Evolutionary conservation across 768 basidiomycete species (phyloP).

Genomic region (Psilocybe subaeruginosa): DNA sequence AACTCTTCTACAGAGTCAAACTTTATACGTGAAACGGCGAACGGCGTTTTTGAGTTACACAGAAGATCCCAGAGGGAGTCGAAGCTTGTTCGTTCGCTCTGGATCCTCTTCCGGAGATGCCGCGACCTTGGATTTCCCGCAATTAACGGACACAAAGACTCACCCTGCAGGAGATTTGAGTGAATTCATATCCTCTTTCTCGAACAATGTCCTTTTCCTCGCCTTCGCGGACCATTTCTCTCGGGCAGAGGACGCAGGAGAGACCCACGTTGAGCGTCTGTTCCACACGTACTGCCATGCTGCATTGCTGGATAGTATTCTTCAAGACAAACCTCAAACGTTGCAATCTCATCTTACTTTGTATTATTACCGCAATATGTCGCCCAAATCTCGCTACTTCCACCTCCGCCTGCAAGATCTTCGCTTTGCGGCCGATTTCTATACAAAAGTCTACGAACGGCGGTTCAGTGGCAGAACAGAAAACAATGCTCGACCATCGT

Average conservation of each 20-base stretch:
- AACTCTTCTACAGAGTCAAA: conserved; percentile 74
- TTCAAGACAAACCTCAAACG: conserved; percentile 87
- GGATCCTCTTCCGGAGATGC: conserved; percentile 85
- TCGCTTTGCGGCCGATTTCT: conserved; percentile 76
- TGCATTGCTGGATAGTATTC: conserved; percentile 79
- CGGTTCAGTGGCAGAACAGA: conserved; percentile 75
- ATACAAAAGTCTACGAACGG: conserved; percentile 72
- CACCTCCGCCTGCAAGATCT: conserved; percentile 74
- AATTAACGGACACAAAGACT: conserved; percentile 63
- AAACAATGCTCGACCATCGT: conserved; percentile 63
- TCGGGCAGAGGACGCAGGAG: conserved; percentile 55
- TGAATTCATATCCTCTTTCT: conserved; percentile 87
- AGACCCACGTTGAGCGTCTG: conserved; percentile 58
- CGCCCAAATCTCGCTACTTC: conserved; percentile 60
- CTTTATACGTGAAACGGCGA: conserved; percentile 89
- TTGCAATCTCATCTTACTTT: conserved; percentile 76
- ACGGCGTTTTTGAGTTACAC: conserved; percentile 93
- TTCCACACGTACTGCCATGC: conserved; percentile 79
- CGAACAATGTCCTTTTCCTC: conserved; percentile 78
- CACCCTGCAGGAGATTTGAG: conserved; percentile 77
- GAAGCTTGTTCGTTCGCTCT: conserved; percentile 88
- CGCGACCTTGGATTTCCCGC: conserved; percentile 85
- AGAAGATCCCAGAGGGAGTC: conserved; percentile 91
- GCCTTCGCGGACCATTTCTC: conserved; percentile 83
- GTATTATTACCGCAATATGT: conserved; percentile 68